A percentile compares a stretch with the other conserved stretches of the same genome.
phyloP scores from a whole-genome alignment of 2,329 filamentous ascomycete species.

The Arthrobotrys sphaeroides region DNA sequence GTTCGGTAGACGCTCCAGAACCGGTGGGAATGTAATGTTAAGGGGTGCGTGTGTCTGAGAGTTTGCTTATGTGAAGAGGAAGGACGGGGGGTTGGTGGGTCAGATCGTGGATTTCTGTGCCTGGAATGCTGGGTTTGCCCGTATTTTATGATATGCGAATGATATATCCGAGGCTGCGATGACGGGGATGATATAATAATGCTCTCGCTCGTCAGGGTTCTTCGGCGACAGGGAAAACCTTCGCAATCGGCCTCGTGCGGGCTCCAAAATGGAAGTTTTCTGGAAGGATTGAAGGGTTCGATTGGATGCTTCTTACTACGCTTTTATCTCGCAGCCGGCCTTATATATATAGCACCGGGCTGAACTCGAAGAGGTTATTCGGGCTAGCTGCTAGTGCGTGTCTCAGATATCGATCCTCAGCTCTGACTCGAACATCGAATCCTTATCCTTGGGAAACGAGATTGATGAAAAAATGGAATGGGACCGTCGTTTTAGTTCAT shows the following conservation, averaged over 20 bases:
- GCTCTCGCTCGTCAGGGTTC: no score
- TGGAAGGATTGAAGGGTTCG: no score
- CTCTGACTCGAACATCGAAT: neutral
- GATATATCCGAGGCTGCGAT: no score
- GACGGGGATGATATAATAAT: neutral
- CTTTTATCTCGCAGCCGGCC: no score
- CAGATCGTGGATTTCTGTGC: no score
- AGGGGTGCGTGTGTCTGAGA: neutral
- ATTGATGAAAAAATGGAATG: no score
- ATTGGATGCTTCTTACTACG: no score
- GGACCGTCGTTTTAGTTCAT: neutral
- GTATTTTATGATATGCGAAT: no score
- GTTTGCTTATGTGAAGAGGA: no score
- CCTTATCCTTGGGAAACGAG: neutral
- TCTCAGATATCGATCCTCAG: slow-evolving; percentile 20
- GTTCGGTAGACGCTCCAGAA: slow-evolving; percentile 1
- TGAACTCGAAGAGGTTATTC: neutral
- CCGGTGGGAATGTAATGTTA: slow-evolving; percentile 1
- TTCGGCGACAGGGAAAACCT: no score
- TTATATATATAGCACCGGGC: no score
- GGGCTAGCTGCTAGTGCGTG: neutral
- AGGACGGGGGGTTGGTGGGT: no score
- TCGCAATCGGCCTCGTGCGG: slow-evolving; percentile 6
- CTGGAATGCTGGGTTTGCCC: slow-evolving; percentile 20
- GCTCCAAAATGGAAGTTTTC: neutral